Conservation (phyloP, 805 yeast species). For the Komagataella kurtzmanii region DNA sequence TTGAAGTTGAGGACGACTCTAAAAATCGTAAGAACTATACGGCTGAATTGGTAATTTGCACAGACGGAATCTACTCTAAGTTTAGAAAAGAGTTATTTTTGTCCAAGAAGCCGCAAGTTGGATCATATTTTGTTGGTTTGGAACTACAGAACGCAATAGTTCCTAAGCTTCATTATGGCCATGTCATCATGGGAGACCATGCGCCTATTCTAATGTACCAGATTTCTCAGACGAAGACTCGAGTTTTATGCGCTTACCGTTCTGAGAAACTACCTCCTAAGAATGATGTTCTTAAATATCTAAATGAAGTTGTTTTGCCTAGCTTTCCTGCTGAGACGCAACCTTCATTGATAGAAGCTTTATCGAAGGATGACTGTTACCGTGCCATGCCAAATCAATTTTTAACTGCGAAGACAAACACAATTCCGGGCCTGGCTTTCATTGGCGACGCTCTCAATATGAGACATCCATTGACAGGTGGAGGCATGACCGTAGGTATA, state of each 20-base stretch:
- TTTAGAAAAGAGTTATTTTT: slow-evolving; percentile 64
- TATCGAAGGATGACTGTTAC: slow-evolving; percentile 37
- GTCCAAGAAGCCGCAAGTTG: slow-evolving; percentile 40
- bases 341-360: slow-evolving; percentile 59
- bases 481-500: slow-evolving; percentile 97
- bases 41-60: slow-evolving; percentile 59
- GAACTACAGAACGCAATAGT: slow-evolving; percentile 61
- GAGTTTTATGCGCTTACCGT: slow-evolving; percentile 82
- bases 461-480: slow-evolving; percentile 98
- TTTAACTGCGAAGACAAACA: slow-evolving; percentile 64
- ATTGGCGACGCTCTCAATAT: slow-evolving; percentile 92
- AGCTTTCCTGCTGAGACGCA: slow-evolving; percentile 48
- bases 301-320: slow-evolving; percentile 48
- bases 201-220: slow-evolving; percentile 87
- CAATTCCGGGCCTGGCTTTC: slow-evolving; percentile 62
- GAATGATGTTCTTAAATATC: slow-evolving; percentile 40
- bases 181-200: slow-evolving; percentile 76
- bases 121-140: slow-evolving; percentile 81
- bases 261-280: slow-evolving; percentile 60
- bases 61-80: slow-evolving; percentile 92
- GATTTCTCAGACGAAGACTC: slow-evolving; percentile 67
- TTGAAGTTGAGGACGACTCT: slow-evolving; percentile 36
- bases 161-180: slow-evolving; percentile 72
- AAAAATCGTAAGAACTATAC: slow-evolving; percentile 28
- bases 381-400: slow-evolving; percentile 91